A percentile compares a stretch with the other conserved stretches of the same genome.
These are phyloP conservation scores for Podospora fimiseda DNA, from an alignment of 495 filamentous ascomycete genomes.

Conservation along the genomic window DNA sequence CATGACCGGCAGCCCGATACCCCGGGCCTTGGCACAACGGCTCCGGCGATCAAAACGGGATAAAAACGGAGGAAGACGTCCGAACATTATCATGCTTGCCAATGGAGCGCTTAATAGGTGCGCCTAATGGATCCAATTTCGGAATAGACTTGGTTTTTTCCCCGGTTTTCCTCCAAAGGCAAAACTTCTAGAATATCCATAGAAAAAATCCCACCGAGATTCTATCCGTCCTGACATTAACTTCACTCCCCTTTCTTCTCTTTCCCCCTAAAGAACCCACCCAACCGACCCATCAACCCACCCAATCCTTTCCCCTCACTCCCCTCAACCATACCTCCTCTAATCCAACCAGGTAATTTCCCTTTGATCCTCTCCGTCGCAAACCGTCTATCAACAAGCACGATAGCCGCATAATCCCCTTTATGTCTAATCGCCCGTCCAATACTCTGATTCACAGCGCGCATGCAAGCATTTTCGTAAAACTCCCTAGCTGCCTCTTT, in stretches of 20 bases:
- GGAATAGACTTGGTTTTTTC: too few relatives aligned
- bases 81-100: too few relatives aligned
- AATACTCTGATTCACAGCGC: slow-evolving; percentile 94
- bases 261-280: slow-evolving; percentile 52
- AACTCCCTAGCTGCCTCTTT: slow-evolving; percentile 73
- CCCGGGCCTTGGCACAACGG: too few relatives aligned
- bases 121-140: too few relatives aligned
- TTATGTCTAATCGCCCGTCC: slow-evolving; percentile 86
- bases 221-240: neutral
- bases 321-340: slow-evolving; percentile 47
- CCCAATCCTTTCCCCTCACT: slow-evolving; percentile 41
- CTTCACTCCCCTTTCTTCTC: neutral
- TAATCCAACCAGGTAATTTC: slow-evolving; percentile 90
- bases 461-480: slow-evolving; percentile 94
- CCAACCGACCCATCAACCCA: slow-evolving; percentile 49
- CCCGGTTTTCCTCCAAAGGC: too few relatives aligned
- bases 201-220: neutral
- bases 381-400: slow-evolving; percentile 79
- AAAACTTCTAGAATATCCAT: neutral
- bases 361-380: slow-evolving; percentile 56
- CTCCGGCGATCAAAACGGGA: too few relatives aligned
- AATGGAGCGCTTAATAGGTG: too few relatives aligned
- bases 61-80: too few relatives aligned
- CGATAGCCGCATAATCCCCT: slow-evolving; percentile 82
- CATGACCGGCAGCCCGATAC: too few relatives aligned